Base-by-base conservation (phyloP, 306 rosid species). In the Gleditsia sinensis region DNA sequence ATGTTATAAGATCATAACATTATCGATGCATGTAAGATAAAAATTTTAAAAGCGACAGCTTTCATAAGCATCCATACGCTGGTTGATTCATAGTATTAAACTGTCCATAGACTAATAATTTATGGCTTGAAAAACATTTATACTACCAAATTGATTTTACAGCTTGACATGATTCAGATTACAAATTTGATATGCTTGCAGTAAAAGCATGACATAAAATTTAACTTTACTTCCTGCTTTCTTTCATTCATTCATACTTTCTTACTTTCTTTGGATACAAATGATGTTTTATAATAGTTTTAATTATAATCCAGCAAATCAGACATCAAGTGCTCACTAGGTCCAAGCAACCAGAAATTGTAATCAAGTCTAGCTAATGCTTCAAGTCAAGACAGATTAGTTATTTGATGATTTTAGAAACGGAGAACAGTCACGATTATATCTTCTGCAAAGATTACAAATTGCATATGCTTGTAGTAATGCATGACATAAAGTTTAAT, bases 81-180 rank as follows among this genome's bases (percentile, higher is more conserved):
- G 28, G 54, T 23, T 56, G 54, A 67, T 62, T 53, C 69, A 61
- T 17, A 54, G 37, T 68, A 53, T 14, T 27, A 27, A 25, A 67
- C 33, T 39, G 53, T 55, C 72, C 67, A 66, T 66, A 32, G 51
- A 67, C 40, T 39, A 30, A 49, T 24, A 16, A 37, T 51, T 5
- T 42, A 40, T 24, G 39, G 27, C 13, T 3, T 13, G 20, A 72
- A 51, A 75, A 48, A 14, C 27, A 67, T 74, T 34, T 17, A 54
- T 51, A 61, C 42, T n/a, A 62, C 69, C 45, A 76, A 37, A 68
- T 21, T 73, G 36, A 76, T 43, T 67, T 57, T 46, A 27, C 70
- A 46, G 73, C 8, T 46, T 56, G 50, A 43, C 65, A 34, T 43
- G 39, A 43, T 49, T 51, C 36, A 69, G 66, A 20, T 50, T 19